Evolutionary conservation across 2,329 filamentous ascomycete genomes (phyloP).

Genomic region (Epicoccum sorghinum): DNA sequence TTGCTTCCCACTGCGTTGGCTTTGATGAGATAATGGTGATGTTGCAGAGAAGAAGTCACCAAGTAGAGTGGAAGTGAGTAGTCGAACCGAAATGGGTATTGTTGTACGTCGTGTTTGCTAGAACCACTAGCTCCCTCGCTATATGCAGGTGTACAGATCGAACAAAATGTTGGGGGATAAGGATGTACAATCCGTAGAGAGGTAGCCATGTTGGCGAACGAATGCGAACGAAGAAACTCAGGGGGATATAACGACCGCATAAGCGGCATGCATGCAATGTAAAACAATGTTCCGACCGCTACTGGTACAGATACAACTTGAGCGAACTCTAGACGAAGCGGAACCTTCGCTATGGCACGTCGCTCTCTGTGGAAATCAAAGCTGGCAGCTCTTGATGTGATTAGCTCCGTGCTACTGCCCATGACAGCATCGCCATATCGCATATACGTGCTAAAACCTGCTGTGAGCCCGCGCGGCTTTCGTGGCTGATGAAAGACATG

Average conservation of each 20-base stretch:
- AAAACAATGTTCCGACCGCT: conserved; percentile 12
- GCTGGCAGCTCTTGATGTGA: not conserved
- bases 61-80: not conserved
- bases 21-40: not conserved
- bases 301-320: conserved; percentile 12
- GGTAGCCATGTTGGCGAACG: conserved; percentile 9
- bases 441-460: conserved; percentile 57
- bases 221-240: conserved; percentile 21
- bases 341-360: too few species aligned
- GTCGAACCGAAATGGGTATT: conserved; percentile 19
- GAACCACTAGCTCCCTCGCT: conserved; percentile 19
- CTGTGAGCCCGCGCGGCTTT: conserved; percentile 53
- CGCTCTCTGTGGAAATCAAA: not conserved
- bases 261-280: conserved; percentile 18
- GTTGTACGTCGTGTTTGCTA: conserved; percentile 10
- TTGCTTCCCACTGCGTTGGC: conserved; percentile 6
- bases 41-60: conserved; percentile 1
- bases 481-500: conserved; percentile 55
- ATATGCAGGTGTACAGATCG: conserved; percentile 15
- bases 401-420: conserved; percentile 42
- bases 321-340: not conserved
- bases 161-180: conserved; percentile 5
- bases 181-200: conserved; percentile 8
- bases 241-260: conserved; percentile 19
- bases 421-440: conserved; percentile 56